Evolutionary conservation across 1,284 basidiomycete species (phyloP), one percentile per base, ranked within the genome.

Genomic region (Mycena sp.): DNA sequence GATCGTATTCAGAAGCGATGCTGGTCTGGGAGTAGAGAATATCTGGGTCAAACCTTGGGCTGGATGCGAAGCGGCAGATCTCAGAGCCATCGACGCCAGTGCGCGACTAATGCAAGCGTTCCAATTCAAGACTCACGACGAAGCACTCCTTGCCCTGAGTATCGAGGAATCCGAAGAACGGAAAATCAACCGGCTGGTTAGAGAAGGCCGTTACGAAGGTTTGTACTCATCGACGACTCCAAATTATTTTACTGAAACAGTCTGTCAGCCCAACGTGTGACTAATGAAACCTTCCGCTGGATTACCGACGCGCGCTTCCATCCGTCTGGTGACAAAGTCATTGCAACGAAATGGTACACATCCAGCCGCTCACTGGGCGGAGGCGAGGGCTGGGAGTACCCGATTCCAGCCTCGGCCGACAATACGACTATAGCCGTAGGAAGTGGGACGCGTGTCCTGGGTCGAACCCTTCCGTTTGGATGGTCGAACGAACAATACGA

Each of bases 301-400:
- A 81, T 91, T 6, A 83, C 85, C 26, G 89, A 90, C 64, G 80
- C 88, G 9, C 85, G 87, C 43, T 91, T 89, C 78, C 87, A 92
- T 69, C 87, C 89, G 6, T 86, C 83, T 14, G 87, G 87, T 1
- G 69, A 73, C 16, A 86, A 80, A 64, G 72, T 91, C n/a, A 76
- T 91, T 56, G 87, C 89, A 9, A 90, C 89, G 10, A 92, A 91
- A 71, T 90, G 90, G 89, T 90, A 89, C 67, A 89, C 85, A 21
- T 85, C 84, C 10, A 69, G 61, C 6, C 84, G 89, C 12, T 87
- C 86, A 49, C 77, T 91, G 23, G 87, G 86, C 44, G 89, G 89
- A 1, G 88, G 89, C 3, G 90, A 91, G 78, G 87, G 85, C 40
- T 91, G 90, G 90, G 81, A 85, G 69, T 92, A 87, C 64, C 30